Evolutionary conservation across 2,329 filamentous ascomycete species (phyloP), one percentile per base, ranked within the genome.

Genomic region (Trichoderma sp.): DNA sequence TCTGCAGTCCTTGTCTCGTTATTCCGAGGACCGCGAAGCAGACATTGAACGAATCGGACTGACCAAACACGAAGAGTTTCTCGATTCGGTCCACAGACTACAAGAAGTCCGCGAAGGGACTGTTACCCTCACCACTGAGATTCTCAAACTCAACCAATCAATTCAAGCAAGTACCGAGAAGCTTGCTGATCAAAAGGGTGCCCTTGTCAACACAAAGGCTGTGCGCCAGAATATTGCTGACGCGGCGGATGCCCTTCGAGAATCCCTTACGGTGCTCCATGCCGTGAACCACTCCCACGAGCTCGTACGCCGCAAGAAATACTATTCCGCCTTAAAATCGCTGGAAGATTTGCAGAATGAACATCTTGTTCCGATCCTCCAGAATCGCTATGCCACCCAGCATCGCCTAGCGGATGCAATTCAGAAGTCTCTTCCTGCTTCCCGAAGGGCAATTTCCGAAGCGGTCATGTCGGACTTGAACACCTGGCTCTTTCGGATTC

Each of bases 381-480:
- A 91, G 78, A 91, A 91, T 75, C 95, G 95, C 79, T 96, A 97
- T 76, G 93, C 97, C 9, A 97, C 93, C 1, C 94, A 98, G 75
- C 97, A 98, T 82, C 95, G 95, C 78, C 91, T 99, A 74, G 96
- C 96, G 36, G 94, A 97, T 79, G 90, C 97, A 84, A 98, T 99
- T 75, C 95, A 98, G 80, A 94, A 94, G 76, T 98, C 95, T 0
- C 95, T 98, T 36, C 96, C 96, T 1, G 91, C 93, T 4, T 98
- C 94, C 1, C 94, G 97, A 78, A 94, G 93, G 78, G 90, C 93
- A 65, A 98, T 99, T 71, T 95, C 95, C 4, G 95, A 98, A 82
- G 94, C 95, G 15, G 96, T 99, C 75, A 98, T 98, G 94, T 92
- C 90, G 2, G 96, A 99, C 81, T 83, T 99, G 70, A 98, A 98